Base-by-base conservation (phyloP, 2,329 filamentous ascomycete genomes). In the Incumbomyces delicatus region DNA sequence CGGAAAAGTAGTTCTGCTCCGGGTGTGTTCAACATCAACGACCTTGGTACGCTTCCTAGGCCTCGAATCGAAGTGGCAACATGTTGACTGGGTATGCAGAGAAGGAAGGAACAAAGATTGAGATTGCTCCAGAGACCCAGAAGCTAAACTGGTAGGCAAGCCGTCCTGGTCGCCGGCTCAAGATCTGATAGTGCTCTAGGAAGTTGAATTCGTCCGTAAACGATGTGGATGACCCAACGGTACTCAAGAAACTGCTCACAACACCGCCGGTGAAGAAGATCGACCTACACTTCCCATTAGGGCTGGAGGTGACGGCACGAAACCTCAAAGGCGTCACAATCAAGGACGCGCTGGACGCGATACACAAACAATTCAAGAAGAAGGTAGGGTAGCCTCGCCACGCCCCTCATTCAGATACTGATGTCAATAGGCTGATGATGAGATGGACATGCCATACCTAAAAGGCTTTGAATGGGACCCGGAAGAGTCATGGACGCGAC, bases 311-410 rank as follows among this genome's bases (percentile, higher is more conserved):
- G 56, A 86, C 84, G 29, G 90, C 88, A 62, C 80, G 90, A 61
- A 96, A 95, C 70, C 72, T 89, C 59, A 90, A 89, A 68, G 90
- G 90, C 47, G 88, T 96, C 57, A 96, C 90, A 48, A 90, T 96
- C 75, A 95, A 95, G 75, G 90, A 96, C 68, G 88, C 88, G 49
- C 65, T 95, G 66, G 89, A 95, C 66, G 90, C 87, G 60, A 95
- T 96, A 69, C 76, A 95, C 76, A 95, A 95, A 75, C 79, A 85
- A 58, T 94, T 87, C 76, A 94, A 94, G 78, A 95, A 95, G 80
- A 84, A 89, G 78, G 90, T 89, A 69, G 58, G 14, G 16, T 11
- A 17, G 80, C 66, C 37, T 12, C 40, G 20, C 18, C 20, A 27
- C 14, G 12, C n/a, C 18, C 20, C 10, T 10, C 3, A 49, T 41